Base-by-base conservation (phyloP, 345 rosid species). In the Eucalyptus brandiana region DNA sequence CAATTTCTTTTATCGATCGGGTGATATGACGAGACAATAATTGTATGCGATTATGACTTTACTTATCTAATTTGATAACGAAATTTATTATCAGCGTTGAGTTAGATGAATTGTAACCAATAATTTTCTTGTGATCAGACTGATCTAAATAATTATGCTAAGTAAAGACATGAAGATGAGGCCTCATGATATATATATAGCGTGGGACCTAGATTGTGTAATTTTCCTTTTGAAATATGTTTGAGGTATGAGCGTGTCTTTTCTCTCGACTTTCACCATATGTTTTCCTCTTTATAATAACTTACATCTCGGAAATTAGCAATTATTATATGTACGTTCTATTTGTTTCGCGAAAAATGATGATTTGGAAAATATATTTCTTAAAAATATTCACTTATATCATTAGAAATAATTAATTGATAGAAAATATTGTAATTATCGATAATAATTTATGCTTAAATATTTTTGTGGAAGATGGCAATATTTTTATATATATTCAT, bases 311-410 rank as follows among this genome's bases (percentile, higher is more conserved):
- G 4, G 5, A 37, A 69, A 69, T 69, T 34, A 34, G 42, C 4
- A 1, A 34, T 9, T 5, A 9, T 18, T 12, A 53, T 8, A 53
- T 53, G 4, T 19, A 34, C 1, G 7, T 23, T 69, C 0, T 4
- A 8, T 34, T 18, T 34, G 7, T 34, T 18, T 69, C 0, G 14
- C 4, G 1, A 34, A 34, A 69, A 18, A 69, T 34, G 19, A 69
- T 34, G 5, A 53, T 53, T 53, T 53, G 24, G 9, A 53, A 53
- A 53, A 53, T 21, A 8, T 2, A 19, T 19, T 3, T 53, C 5
- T 53, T 53, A 53, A 53, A 19, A 53, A 53, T 1, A 4, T 8
- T 53, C 0, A 11, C 24, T 53, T 53, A 19, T 53, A 53, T 53
- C 58, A 0, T 8, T 53, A 53, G 10, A 53, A 8, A 8, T 53